Conservation (phyloP, 495 filamentous ascomycete genomes). For the Friedmanniomyces simplex region DNA sequence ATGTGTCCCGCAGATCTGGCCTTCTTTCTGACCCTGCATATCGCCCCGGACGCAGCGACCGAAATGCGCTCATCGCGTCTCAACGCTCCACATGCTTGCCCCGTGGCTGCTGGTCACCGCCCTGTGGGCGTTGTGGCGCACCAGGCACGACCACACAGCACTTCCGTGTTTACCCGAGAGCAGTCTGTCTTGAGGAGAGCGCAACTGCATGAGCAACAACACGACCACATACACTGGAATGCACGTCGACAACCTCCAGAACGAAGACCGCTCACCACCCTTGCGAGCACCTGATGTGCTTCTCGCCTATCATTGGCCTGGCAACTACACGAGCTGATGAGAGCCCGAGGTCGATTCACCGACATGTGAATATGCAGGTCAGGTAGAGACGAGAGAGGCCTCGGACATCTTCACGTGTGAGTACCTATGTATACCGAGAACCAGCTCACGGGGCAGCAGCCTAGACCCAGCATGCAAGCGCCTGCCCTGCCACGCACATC, state of each 20-base stretch:
- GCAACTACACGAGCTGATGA: neutral
- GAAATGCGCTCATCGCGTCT: neutral
- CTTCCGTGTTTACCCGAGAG: too few relatives aligned
- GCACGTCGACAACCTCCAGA: too few relatives aligned
- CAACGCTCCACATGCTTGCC: neutral
- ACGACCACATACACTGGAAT: too few relatives aligned
- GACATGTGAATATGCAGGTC: slow-evolving; percentile 1
- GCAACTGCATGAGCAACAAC: too few relatives aligned
- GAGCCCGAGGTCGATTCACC: neutral
- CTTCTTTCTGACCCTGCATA: neutral
- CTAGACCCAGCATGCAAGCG: neutral
- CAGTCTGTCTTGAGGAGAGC: too few relatives aligned
- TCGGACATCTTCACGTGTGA: neutral
- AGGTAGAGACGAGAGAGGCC: neutral
- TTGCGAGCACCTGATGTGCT: neutral
- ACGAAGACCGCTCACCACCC: too few relatives aligned
- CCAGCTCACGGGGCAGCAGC: neutral
- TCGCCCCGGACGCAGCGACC: neutral
- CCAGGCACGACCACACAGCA: neutral
- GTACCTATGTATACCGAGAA: neutral
- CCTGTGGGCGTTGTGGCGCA: neutral
- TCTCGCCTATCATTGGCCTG: neutral
- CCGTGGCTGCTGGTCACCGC: too few relatives aligned
- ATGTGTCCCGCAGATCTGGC: neutral
- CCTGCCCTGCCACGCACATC: neutral